Conservation (phyloP, 169 alveolate genomes). For the Eimeria acervulina region DNA sequence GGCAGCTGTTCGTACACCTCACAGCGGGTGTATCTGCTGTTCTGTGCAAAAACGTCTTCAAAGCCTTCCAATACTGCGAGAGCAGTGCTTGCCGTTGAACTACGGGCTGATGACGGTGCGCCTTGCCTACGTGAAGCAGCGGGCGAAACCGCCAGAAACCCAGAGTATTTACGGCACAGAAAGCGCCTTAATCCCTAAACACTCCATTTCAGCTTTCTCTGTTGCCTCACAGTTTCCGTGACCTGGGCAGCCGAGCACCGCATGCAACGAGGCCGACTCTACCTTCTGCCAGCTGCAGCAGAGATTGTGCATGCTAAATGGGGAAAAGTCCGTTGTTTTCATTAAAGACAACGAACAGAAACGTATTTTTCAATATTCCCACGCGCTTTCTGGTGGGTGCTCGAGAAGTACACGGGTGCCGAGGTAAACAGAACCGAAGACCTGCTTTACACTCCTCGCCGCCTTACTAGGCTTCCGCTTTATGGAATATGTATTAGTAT, state of each 20-base stretch:
- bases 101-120: background rate
- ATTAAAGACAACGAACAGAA: background rate
- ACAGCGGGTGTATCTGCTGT: background rate
- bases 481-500: background rate
- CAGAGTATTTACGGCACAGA: background rate
- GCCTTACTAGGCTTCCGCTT: background rate
- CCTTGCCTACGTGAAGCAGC: background rate
- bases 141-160: conserved; percentile 27
- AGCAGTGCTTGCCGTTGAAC: background rate
- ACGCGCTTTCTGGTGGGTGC: background rate
- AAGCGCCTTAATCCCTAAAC: background rate
- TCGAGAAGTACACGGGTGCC: background rate
- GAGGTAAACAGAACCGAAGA: background rate
- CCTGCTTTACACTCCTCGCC: background rate
- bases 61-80: conserved; percentile 13
- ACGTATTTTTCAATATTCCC: background rate
- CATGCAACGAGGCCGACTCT: conserved; percentile 24
- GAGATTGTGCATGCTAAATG: background rate
- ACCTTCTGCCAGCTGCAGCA: background rate
- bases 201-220: conserved; percentile 12
- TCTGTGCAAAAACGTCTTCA: background rate
- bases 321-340: background rate
- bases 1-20: background rate
- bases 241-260: conserved; percentile 49
- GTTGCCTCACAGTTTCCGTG: background rate